Evolutionary conservation across 2,329 filamentous ascomycete genomes (phyloP), one percentile per base, ranked within the genome.

Genomic region (Chrysoporthe deuterocubensis): DNA sequence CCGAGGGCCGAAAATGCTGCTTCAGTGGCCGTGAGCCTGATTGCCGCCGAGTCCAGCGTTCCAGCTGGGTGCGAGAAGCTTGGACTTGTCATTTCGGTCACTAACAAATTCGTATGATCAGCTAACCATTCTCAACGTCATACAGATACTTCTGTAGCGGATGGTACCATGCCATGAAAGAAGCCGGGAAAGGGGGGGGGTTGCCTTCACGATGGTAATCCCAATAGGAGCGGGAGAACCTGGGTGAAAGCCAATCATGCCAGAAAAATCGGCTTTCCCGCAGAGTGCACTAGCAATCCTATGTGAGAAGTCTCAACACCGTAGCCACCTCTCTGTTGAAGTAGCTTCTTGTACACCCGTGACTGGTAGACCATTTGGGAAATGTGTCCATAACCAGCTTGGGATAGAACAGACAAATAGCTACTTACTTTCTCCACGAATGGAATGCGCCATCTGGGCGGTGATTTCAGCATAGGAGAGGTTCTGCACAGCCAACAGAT

Each of bases 61-160:
- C 84, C 87, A 37, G 87, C 83, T 0, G 92, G 92, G 75, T 95
- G 93, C 48, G 90, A 87, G 79, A 96, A 96, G 70, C 90, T 88
- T 14, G 92, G 91, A 57, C 86, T 83, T 8, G 88, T 85, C 65
- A 88, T 86, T 78, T 94, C 92, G 13, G 93, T 97, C 79, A 97
- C 87, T 69, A 26, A 14, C 4, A n/a, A 42, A 11, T 26, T 26
- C 26, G 1, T 21, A 16, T 40, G 34, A 42, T 68, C 56, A 68
- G 46, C 48, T 13, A 18, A 34, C 2, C 21, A 13, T 52, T 52
- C 9, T 21, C 48, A 52, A 40, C 9, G 37, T 26, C 26, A 26
- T 26, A 26, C 26, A 26, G 26, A 26, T 26, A 26, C 26, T 26
- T 26, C 26, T 26, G 26, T 26, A 26, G 26, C 26, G 26, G 26